Percentiles rank a stretch among this genome's conserved stretches.
Evolutionary conservation across 1,284 basidiomycete species (phyloP).

Genomic region (Hemileia vastatrix): DNA sequence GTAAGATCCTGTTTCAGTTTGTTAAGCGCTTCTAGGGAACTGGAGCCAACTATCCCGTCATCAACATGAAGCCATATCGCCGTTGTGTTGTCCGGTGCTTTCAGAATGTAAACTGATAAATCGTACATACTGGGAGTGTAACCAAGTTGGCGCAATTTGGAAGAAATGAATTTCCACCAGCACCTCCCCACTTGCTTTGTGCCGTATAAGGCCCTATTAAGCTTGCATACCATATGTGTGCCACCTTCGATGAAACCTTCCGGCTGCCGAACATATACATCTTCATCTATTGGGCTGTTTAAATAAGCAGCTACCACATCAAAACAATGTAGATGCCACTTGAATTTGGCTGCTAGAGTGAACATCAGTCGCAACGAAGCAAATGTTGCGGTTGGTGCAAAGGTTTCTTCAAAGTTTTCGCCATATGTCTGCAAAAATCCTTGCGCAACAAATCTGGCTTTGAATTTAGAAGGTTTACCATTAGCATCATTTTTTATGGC

Average conservation of each 20-base stretch:
- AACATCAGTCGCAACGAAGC: neutral
- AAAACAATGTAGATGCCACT: neutral
- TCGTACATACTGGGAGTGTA: neutral
- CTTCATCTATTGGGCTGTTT: slow-evolving; percentile 1
- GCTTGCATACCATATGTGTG: neutral
- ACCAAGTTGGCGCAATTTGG: neutral
- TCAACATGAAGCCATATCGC: slow-evolving; percentile 1
- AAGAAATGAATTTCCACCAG: neutral
- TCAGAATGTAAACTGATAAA: neutral
- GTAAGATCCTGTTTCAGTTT: no score
- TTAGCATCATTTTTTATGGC: neutral
- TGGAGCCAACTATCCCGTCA: neutral
- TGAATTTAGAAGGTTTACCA: no score
- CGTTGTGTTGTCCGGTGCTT: neutral
- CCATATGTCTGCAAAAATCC: neutral
- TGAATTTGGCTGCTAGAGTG: neutral
- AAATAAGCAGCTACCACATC: slow-evolving; percentile 6
- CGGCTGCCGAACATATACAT: neutral
- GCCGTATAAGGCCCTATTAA: slow-evolving; percentile 2
- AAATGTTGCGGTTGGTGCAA: slow-evolving; percentile 8
- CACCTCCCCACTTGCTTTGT: neutral
- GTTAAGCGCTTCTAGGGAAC: neutral
- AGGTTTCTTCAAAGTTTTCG: neutral
- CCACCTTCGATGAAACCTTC: neutral
- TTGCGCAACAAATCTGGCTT: neutral